A percentile compares a stretch with the other conserved stretches of the same genome.
These are phyloP conservation scores for Talaromyces piceae DNA, from an alignment of 2,329 filamentous ascomycete genomes.

Conservation along the genomic window DNA sequence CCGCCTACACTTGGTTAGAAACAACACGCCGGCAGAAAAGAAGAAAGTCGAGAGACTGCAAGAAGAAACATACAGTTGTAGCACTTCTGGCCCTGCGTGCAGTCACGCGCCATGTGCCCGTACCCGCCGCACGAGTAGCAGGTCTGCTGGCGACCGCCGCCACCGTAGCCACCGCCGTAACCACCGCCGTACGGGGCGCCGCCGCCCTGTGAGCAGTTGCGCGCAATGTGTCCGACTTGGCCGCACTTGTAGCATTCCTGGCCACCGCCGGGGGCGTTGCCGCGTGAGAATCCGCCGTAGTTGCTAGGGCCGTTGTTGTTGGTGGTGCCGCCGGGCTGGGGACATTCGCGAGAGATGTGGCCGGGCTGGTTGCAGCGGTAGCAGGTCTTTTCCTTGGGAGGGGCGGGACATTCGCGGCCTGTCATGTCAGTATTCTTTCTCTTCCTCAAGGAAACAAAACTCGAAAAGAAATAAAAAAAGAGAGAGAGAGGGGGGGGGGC, in stretches of 20 bases:
- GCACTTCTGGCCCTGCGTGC: constrained; percentile 98
- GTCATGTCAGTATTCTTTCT: constrained; percentile 8
- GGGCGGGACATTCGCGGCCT: constrained; percentile 86
- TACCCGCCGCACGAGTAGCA: constrained; percentile 98
- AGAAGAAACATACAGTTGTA: constrained; percentile 70
- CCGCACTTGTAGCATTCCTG: constrained; percentile 98
- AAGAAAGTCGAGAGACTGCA: constrained; percentile 1
- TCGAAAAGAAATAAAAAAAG: constrained; percentile 1
- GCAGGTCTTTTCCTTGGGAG: constrained; percentile 74
- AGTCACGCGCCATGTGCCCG: constrained; percentile 96
- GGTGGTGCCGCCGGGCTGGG: constrained; percentile 40
- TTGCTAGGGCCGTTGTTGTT: constrained; percentile 29
- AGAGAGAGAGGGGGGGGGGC: not conserved
- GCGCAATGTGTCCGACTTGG: constrained; percentile 91
- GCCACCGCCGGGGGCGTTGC: constrained; percentile 34
- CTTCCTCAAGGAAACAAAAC: too few species aligned
- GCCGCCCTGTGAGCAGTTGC: constrained; percentile 49
- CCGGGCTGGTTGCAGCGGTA: constrained; percentile 65
- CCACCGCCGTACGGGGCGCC: constrained; percentile 44
- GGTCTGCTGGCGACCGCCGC: constrained; percentile 61
- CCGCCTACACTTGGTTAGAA: constrained; percentile 41
- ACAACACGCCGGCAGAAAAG: not conserved
- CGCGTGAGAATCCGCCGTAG: constrained; percentile 5
- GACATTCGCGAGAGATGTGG: constrained; percentile 78
- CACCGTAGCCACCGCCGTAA: constrained; percentile 10